Evolutionary conservation across 139 green algal species (phyloP), one percentile per base, ranked within the genome.

Genomic region (Klebsormidium nitens): DNA sequence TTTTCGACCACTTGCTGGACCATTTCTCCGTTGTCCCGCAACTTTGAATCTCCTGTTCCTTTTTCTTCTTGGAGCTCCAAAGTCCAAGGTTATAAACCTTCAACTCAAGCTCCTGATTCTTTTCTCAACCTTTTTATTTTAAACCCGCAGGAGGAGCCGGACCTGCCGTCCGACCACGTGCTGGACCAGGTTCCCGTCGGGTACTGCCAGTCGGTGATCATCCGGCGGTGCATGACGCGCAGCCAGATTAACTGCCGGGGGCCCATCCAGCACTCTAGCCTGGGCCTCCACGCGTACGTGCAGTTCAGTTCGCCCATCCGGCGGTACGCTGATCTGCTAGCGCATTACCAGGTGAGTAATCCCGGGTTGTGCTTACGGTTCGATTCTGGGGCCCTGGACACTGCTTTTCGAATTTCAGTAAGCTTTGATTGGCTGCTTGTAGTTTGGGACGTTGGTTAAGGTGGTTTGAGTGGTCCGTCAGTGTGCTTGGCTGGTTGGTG

Each of bases 191-290:
- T 95, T 28, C 88, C 90, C 1, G 66, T 76, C 34, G 86, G 85
- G 0, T 78, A 78, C 23, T 95, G 86, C 82, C 79, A 49, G 19
- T 78, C 67, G 29, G 83, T 86, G 32, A 55, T 59, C 36, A 63
- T 91, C 67, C 76, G 87, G 17, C 67, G 55, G 32, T 84, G 77
- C 74, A 94, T 96, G 89, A 87, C 83, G 5, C 82, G n/a, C n/a
- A 76, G 50, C 40, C 63, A 77, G 64, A 67, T 65, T 1, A 77
- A 67, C n/a, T 74, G 62, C 70, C 35, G 8, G 1, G 62, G 36
- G 26, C 78, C 78, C 32, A 75, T 74, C 28, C 23, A 29, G 23
- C 80, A 86, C 65, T 48, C 79, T 29, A 50, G 35, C 5, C 44
- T 86, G 11, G 80, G 75, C 0, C 58, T 86, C 6, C 35, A 56